These are phyloP conservation scores for Suillus fuscotomentosus DNA, from an alignment of 768 basidiomycete genomes.

Conservation along the genomic window DNA sequence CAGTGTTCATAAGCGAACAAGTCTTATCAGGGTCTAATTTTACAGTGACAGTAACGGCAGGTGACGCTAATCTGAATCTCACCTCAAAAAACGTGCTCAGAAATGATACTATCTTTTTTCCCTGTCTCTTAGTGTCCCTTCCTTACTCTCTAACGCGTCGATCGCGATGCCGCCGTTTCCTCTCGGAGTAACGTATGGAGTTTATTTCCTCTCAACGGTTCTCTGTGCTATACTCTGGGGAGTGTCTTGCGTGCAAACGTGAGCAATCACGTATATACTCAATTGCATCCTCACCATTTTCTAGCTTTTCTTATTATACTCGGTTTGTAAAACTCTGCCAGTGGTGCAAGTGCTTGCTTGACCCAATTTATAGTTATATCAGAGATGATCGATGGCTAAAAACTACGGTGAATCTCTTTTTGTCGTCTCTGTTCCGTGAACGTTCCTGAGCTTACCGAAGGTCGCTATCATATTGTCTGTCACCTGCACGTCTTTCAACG, in stretches of 20 bases:
- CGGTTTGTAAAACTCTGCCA: background rate
- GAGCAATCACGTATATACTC: background rate
- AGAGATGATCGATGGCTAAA: constrained; percentile 4
- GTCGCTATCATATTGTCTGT: background rate
- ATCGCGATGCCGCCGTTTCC: background rate
- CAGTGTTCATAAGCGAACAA: background rate
- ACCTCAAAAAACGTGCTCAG: background rate
- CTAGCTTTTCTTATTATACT: background rate
- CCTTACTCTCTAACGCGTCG: background rate
- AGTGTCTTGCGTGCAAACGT: background rate
- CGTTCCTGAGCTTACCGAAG: background rate
- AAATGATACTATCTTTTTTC: background rate
- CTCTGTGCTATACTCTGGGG: background rate
- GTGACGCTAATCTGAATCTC: background rate
- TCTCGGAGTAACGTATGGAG: background rate
- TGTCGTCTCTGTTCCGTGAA: background rate
- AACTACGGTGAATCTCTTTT: background rate
- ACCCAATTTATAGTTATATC: background rate
- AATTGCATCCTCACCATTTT: background rate
- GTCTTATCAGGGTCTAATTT: background rate
- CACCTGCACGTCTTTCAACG: background rate
- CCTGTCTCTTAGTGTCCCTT: background rate
- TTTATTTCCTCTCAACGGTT: background rate
- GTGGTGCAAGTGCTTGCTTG: background rate
- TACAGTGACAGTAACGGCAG: background rate